Evolutionary conservation across 805 yeast species (phyloP), one percentile per base, ranked within the genome.

Genomic region (Yamadazyma endophytica): DNA sequence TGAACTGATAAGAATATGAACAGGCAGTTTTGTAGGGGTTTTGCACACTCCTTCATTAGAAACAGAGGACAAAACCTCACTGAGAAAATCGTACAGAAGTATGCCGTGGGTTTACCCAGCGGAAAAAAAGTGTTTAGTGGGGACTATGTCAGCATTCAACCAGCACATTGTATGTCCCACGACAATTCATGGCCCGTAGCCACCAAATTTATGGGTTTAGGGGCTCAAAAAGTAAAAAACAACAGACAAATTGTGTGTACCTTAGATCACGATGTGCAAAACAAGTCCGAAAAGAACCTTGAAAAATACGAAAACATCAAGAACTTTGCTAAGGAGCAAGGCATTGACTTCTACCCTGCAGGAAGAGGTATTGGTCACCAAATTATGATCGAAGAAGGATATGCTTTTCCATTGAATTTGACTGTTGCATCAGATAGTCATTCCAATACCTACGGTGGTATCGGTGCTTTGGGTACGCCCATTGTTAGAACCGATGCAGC

Each of bases 101-200:
- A 85, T 54, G 94, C 97, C 3, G 95, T 89, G 8, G 95, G 90
- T 3, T 57, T 86, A 26, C 77, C 92, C 14, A 50, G 68, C n/a
- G 80, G 77, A 18, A 90, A 92, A 55, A 54, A 66, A 33, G 96
- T 92, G 21, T 79, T 69, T 47, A 71, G 86, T 28, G 98, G 97
- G 9, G 99, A 92, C 64, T 92, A 89, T 61, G 97, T 94, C 31
- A 77, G 96, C 2, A 90, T 92, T 53, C 74, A 68, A 49, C 99
- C 99, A 3, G 90, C 95, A 3, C 95, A 92, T 64, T 94, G 97
- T 59, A 92, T 92, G 99, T 87, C 97, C 11, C 99, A 92, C 58
- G 99, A 92, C 60, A 92, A 92, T 62, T 82, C 97, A 26, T 94
- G 99, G 98, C 99, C 99, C 1, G 97, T 92, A 12, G 98, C 98